phyloP scores from a whole-genome alignment of 345 rosid genomes.

The Chamaenerion angustifolium region DNA sequence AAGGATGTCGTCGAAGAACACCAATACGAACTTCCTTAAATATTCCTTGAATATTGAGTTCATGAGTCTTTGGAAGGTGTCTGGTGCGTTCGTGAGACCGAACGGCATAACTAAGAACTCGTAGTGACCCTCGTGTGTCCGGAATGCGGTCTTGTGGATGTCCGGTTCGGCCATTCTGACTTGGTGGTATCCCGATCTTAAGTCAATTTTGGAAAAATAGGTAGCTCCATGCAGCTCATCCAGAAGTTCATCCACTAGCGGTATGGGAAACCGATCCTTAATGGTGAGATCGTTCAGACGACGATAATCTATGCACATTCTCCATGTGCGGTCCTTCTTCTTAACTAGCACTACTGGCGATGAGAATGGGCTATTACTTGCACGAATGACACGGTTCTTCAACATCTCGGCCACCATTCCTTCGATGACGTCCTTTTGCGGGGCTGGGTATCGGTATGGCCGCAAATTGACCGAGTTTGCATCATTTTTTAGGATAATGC shows the following conservation, averaged over 20 bases:
- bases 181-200: background rate
- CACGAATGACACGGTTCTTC: background rate
- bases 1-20: background rate
- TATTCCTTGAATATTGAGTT: background rate
- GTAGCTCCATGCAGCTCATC: background rate
- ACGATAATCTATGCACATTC: background rate
- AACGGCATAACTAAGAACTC: slow-evolving; percentile 5
- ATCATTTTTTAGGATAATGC: too few species aligned
- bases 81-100: slow-evolving; percentile 1
- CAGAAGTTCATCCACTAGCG: too few species aligned
- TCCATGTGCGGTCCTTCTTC: too few species aligned
- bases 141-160: slow-evolving; percentile 2
- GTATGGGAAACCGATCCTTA: background rate
- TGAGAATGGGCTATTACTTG: background rate
- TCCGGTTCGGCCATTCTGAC: background rate
- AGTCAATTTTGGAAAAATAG: background rate
- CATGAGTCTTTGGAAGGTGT: background rate
- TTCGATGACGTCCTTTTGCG: background rate
- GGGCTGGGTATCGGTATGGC: background rate
- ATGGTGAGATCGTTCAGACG: background rate
- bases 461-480: too few species aligned
- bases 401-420: background rate
- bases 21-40: background rate
- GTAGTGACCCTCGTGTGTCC: slow-evolving; percentile 3
- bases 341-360: background rate